These are phyloP conservation scores for Suhomyces guaymorum DNA, from an alignment of 1,139 yeast species.

Conservation along the genomic window DNA sequence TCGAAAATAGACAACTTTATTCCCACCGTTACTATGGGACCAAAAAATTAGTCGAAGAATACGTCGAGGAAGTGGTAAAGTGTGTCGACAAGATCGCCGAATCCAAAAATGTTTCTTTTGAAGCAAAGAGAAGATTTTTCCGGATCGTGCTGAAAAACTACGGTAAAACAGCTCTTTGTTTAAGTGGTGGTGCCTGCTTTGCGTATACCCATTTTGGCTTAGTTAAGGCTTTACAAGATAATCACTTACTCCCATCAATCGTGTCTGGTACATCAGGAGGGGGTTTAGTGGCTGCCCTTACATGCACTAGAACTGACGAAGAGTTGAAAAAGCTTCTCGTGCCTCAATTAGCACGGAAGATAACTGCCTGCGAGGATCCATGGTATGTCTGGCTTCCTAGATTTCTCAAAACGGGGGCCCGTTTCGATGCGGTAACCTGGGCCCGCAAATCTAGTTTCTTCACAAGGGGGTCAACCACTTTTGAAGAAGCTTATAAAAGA, in stretches of 20 bases:
- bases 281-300: conserved; percentile 74
- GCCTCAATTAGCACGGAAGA: conserved; percentile 64
- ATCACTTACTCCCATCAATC: conserved; percentile 64
- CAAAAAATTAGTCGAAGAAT: conserved; percentile 57
- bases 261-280: conserved; percentile 85
- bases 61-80: conserved; percentile 52
- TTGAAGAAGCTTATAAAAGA: conserved; percentile 64
- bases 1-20: conserved; percentile 69
- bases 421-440: conserved; percentile 76
- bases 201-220: conserved; percentile 80
- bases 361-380: conserved; percentile 73
- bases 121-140: conserved; percentile 55
- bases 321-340: conserved; percentile 58
- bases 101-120: conserved; percentile 37
- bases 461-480: conserved; percentile 72
- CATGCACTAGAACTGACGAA: conserved; percentile 68
- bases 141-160: conserved; percentile 60
- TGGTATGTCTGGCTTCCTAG: conserved; percentile 62
- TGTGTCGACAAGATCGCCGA: conserved; percentile 49
- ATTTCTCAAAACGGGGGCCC: conserved; percentile 74
- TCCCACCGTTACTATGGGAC: conserved; percentile 80
- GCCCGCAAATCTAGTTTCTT: conserved; percentile 69
- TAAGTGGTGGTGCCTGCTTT: conserved; percentile 81
- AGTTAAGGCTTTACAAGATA: conserved; percentile 67
- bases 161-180: conserved; percentile 71